phyloP scores from a whole-genome alignment of 1,284 basidiomycete species.

The Stygiomarasmius scandens region DNA sequence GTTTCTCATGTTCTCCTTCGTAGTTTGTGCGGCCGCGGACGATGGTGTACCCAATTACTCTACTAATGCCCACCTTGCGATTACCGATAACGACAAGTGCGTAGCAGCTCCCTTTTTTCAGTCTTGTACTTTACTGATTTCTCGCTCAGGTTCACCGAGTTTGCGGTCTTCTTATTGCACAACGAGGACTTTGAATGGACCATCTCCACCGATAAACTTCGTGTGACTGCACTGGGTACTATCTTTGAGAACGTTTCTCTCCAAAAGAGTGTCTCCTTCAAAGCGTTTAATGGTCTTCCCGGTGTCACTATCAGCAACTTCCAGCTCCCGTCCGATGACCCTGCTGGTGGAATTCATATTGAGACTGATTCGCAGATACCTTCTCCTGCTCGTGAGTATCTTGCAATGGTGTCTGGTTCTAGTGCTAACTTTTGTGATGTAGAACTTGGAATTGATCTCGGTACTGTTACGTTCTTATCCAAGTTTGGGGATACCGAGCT shows the following conservation, averaged over 20 bases:
- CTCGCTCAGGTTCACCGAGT: conserved; percentile 59
- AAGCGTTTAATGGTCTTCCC: conserved; percentile 72
- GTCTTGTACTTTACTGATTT: neutral
- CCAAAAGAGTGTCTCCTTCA: conserved; percentile 66
- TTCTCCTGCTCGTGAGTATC: conserved; percentile 61
- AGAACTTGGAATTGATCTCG: conserved; percentile 76
- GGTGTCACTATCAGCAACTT: conserved; percentile 75
- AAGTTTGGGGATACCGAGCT: conserved; percentile 57
- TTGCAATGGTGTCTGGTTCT: neutral
- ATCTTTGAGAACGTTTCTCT: conserved; percentile 70
- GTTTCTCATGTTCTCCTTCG: neutral
- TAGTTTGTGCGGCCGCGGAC: conserved; percentile 73
- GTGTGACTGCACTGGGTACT: conserved; percentile 68
- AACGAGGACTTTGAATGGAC: conserved; percentile 73
- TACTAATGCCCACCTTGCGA: conserved; percentile 53
- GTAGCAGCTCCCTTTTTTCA: conserved; percentile 20
- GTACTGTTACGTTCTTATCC: conserved; percentile 66
- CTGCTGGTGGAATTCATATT: conserved; percentile 71
- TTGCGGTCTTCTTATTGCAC: conserved; percentile 69
- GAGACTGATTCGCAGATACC: conserved; percentile 70
- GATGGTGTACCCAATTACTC: conserved; percentile 67
- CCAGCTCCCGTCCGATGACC: conserved; percentile 63
- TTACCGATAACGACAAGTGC: conserved; percentile 52
- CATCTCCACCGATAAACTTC: conserved; percentile 64
- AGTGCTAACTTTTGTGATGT: conserved; percentile 21